Evolutionary conservation across 2,329 filamentous ascomycete species (phyloP), one percentile per base, ranked within the genome.

Genomic region (Trichoderma arundinaceum): DNA sequence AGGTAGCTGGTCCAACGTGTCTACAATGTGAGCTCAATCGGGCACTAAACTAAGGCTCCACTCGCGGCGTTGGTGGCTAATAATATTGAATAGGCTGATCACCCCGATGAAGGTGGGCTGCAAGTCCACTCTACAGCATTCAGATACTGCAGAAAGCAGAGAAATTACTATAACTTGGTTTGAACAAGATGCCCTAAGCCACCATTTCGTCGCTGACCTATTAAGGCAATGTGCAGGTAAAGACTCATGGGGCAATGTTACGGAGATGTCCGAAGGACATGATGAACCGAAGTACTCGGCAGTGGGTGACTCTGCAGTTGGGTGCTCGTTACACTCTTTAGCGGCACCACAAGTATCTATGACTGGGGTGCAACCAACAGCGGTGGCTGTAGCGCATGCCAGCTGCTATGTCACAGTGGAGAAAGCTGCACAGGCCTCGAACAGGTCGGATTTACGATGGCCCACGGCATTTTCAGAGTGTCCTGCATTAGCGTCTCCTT

Each of bases 1-100:
- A 15, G n/a, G 38, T 15, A 60, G 28, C 54, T 59, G n/a, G n/a
- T n/a, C n/a, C n/a, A 33, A 33, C 41, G 22, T 46, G 48, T 33
- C 22, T 12, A 38, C 38, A 7, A 49, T 49, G 9, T 49, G 6
- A 60, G 43, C 12, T 52, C 2, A 17, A n/a, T 43, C 10, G 15
- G 28, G 22, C 12, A 56, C 53, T 56, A 32, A 13, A 28, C n/a
- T 2, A 35, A 35, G 5, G 33, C 5, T 2, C 19, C 44, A 7
- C 9, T 2, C 44, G 7, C 44, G 5, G 28, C 44, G 8, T 5
- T 48, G 9, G 44, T 17, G 19, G 44, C 44, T 48, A 48, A 48
- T 28, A 15, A 48, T 22, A 19, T n/a, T n/a, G n/a, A 5, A 35
- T 8, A 7, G n/a, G 22, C n/a, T 10, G n/a, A 41, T 22, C 12